A percentile compares a stretch with the other conserved stretches of the same genome.
Conservation (phyloP, 208 protist genomes). For the Trypanosoma mega region DNA sequence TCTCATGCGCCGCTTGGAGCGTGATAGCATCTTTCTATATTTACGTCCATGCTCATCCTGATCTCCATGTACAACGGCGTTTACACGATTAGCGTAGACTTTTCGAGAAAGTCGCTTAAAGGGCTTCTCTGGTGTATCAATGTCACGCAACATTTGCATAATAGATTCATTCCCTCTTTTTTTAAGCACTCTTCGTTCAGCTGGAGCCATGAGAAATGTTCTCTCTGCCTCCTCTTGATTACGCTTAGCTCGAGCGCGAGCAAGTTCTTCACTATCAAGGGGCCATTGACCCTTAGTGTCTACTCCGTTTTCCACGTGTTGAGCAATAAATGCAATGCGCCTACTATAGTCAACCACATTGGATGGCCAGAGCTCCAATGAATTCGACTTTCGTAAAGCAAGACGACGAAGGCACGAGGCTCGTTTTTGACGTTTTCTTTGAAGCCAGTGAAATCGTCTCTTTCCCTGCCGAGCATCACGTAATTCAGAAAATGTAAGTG, state of each 20-base stretch:
- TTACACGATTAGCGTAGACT: slow-evolving; percentile 83
- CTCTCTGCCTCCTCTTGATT: slow-evolving; percentile 56
- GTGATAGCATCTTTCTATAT: slow-evolving; percentile 55
- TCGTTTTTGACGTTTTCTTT: slow-evolving; percentile 71
- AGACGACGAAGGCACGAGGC: slow-evolving; percentile 62
- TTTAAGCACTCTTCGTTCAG: slow-evolving; percentile 41
- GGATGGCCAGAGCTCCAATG: slow-evolving; percentile 72
- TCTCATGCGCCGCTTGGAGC: slow-evolving; percentile 47
- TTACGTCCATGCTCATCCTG: slow-evolving; percentile 84
- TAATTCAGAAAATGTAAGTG: slow-evolving; percentile 71
- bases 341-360: slow-evolving; percentile 76
- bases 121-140: slow-evolving; percentile 53
- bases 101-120: slow-evolving; percentile 83
- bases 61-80: slow-evolving; percentile 83
- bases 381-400: slow-evolving; percentile 74
- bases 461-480: slow-evolving; percentile 75
- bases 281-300: slow-evolving; percentile 82
- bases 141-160: slow-evolving; percentile 40
- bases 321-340: slow-evolving; percentile 82
- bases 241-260: slow-evolving; percentile 49
- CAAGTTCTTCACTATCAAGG: slow-evolving; percentile 54
- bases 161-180: slow-evolving; percentile 38
- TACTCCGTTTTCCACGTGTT: slow-evolving; percentile 86
- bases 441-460: slow-evolving; percentile 84
- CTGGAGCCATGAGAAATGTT: slow-evolving; percentile 56